phyloP scores from a whole-genome alignment of 257 asterid genomes.

The Orobanche coerulescens region DNA sequence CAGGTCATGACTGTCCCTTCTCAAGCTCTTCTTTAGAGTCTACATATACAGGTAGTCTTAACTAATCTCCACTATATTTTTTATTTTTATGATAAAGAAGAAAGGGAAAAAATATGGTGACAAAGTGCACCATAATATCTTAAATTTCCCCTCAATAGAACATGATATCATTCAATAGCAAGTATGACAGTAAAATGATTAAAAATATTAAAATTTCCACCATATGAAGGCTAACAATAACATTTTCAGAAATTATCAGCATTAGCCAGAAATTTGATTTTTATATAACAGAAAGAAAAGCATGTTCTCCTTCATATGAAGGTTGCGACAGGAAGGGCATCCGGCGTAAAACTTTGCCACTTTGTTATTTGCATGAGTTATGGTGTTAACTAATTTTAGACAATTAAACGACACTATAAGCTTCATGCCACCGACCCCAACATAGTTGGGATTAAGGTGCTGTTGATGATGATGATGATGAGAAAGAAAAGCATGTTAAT shows the following conservation, averaged over 20 bases:
- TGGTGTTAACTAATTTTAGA: too few relatives aligned
- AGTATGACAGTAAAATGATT: not conserved
- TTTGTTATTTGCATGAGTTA: too few relatives aligned
- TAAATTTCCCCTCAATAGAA: not conserved
- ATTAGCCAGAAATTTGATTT: too few relatives aligned
- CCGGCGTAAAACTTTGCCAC: too few relatives aligned
- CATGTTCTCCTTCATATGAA: too few relatives aligned
- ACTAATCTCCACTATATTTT: not conserved
- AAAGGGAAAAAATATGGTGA: not conserved
- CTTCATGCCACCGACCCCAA: not conserved
- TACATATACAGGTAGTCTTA: not conserved
- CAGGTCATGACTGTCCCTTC: not conserved
- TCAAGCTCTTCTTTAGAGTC: not conserved
- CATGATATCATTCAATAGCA: not conserved
- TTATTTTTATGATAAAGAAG: not conserved
- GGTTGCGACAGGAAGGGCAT: too few relatives aligned
- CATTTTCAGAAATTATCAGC: not conserved
- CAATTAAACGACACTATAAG: not conserved
- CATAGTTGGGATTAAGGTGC: not conserved
- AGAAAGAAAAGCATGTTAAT: not conserved
- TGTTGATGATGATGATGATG: not conserved
- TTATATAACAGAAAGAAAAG: too few relatives aligned
- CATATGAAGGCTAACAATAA: not conserved
- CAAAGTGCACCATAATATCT: not conserved
- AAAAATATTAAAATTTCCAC: not conserved